Percentiles rank a stretch among this genome's conserved stretches.
Evolutionary conservation across 1,139 yeast species (phyloP).

Genomic region (Candida pseudoviswanathii): DNA sequence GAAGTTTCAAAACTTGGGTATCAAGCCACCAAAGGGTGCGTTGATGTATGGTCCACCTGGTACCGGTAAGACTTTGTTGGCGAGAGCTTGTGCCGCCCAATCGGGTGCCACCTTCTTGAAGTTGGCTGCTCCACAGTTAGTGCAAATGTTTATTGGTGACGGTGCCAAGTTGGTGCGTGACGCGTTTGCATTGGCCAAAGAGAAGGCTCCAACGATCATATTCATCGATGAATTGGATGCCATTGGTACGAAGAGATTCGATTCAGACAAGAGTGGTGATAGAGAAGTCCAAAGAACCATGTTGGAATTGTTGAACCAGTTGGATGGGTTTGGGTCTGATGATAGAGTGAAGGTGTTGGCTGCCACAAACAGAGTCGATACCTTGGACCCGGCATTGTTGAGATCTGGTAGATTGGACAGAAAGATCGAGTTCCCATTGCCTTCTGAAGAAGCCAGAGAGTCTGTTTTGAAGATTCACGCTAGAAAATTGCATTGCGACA

Average conservation of each 20-base stretch:
- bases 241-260: constrained; percentile 97
- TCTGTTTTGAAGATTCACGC: constrained; percentile 96
- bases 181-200: constrained; percentile 98
- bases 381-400: constrained; percentile 92
- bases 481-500: constrained; percentile 92
- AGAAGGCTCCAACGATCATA: constrained; percentile 96
- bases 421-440: constrained; percentile 96
- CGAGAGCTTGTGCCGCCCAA: constrained; percentile 99
- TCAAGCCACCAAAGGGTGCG: constrained; percentile 98
- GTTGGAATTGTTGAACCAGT: constrained; percentile 94
- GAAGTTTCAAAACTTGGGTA: constrained; percentile 88
- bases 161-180: constrained; percentile 98
- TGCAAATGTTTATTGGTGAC: constrained; percentile 99
- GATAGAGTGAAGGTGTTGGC: constrained; percentile 97
- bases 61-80: constrained; percentile 94
- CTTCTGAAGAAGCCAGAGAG: constrained; percentile 96
- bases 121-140: constrained; percentile 97
- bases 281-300: constrained; percentile 98
- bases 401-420: constrained; percentile 98
- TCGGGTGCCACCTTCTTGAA: constrained; percentile 97
- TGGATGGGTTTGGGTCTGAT: constrained; percentile 98
- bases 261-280: constrained; percentile 96
- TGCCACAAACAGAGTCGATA: constrained; percentile 97
- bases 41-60: constrained; percentile 99
- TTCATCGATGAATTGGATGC: constrained; percentile 98